Percentiles rank a stretch among this genome's conserved stretches.
phyloP scores from a whole-genome alignment of 1,139 yeast species.

The Kluyveromyces sp. region DNA sequence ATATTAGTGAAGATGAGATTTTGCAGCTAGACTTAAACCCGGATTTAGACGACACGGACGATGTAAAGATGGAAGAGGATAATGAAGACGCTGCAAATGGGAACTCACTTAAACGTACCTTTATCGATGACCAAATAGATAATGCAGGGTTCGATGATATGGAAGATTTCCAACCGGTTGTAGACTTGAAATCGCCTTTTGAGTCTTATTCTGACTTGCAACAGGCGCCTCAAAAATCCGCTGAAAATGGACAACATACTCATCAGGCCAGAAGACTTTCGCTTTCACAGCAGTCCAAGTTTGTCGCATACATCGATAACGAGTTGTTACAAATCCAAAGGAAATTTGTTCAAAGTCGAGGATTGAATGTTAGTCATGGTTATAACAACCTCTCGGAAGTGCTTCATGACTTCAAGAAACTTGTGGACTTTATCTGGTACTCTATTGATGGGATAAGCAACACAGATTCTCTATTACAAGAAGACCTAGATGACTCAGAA shows the following conservation, averaged over 20 bases:
- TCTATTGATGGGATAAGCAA: slow-evolving; percentile 36
- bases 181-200: slow-evolving; percentile 27
- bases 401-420: slow-evolving; percentile 38
- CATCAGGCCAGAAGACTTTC: slow-evolving; percentile 24
- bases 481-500: slow-evolving; percentile 7
- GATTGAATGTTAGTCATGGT: slow-evolving; percentile 37
- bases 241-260: slow-evolving; percentile 4
- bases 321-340: slow-evolving; percentile 52
- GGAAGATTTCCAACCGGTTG: slow-evolving; percentile 26
- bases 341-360: slow-evolving; percentile 49
- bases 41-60: slow-evolving; percentile 26
- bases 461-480: slow-evolving; percentile 27
- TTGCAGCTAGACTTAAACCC: slow-evolving; percentile 29
- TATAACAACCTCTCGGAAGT: slow-evolving; percentile 37
- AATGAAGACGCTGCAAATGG: slow-evolving; percentile 16
- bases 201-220: slow-evolving; percentile 17
- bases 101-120: slow-evolving; percentile 7
- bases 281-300: slow-evolving; percentile 49
- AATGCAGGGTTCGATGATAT: slow-evolving; percentile 17
- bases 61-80: slow-evolving; percentile 15
- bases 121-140: slow-evolving; percentile 10
- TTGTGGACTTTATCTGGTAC: slow-evolving; percentile 53
- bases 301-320: slow-evolving; percentile 55
- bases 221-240: slow-evolving; percentile 1
- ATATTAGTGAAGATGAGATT: slow-evolving; percentile 26